Evolutionary conservation across 2,329 filamentous ascomycete species (phyloP), one percentile per base, ranked within the genome.

Genomic region (Penicillium concentricum): DNA sequence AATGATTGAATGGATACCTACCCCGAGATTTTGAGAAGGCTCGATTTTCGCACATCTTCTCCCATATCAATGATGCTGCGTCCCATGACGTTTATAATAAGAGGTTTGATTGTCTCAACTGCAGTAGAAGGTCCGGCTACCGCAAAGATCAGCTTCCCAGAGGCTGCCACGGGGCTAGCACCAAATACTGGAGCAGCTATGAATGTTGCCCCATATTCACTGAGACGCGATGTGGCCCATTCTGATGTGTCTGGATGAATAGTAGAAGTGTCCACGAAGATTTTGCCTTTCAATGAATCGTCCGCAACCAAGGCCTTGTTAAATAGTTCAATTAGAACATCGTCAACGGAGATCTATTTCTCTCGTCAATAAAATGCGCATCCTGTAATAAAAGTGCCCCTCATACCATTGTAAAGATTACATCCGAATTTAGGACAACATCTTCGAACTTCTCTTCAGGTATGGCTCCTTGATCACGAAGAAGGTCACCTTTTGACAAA

Each of bases 151-250:
- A 82, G 69, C 39, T 76, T 70, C 0, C 79, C 80, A 16, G 76
- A 66, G 0, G 71, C 73, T 0, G 81, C 81, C n/a, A 80, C 72
- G 0, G 79, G 75, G 0, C 79, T 80, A 4, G 79, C 79, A 7
- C 81, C 81, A 55, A 83, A 83, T 0, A 83, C 81, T 0, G 81
- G 81, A 0, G 74, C 71, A 0, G 79, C 74, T 28, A 82, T 65
- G 46, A 81, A 81, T 3, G 57, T 51, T 3, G 71, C 76, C 0
- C 69, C 70, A 12, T 56, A 61, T 5, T 57, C 61, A 0, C 54
- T 47, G 0, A 82, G 61, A 0, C 64, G 66, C 0, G 54, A 46
- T 1, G 73, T 57, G 0, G 72, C 67, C 6, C 59, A 57, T 1
- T 65, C 59, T 0, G 78, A 76, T 0, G 79, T 79, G 7, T 73